These are phyloP conservation scores for Cladophialophora chaetospira DNA, from an alignment of 2,329 filamentous ascomycete genomes.

Conservation along the genomic window DNA sequence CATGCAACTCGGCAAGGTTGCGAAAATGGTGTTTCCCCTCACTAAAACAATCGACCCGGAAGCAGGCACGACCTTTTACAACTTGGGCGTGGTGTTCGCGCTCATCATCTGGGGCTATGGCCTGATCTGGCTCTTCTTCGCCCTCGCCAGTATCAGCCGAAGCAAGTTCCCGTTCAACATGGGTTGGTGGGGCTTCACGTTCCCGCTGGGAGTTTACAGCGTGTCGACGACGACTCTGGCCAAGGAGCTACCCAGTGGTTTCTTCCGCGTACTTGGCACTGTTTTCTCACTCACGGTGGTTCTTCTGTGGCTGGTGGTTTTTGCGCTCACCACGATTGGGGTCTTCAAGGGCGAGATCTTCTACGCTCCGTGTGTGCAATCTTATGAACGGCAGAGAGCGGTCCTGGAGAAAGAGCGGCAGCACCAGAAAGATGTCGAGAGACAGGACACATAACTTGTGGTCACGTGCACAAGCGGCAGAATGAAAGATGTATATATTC, in stretches of 20 bases:
- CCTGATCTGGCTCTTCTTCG: slow-evolving; percentile 44
- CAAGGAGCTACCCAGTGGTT: slow-evolving; percentile 54
- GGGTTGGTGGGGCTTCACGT: slow-evolving; percentile 64
- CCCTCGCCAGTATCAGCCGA: slow-evolving; percentile 38
- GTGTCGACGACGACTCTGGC: slow-evolving; percentile 46
- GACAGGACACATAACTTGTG: too few species aligned
- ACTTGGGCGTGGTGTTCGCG: slow-evolving; percentile 39
- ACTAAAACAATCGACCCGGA: slow-evolving; percentile 32
- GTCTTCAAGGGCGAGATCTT: too few species aligned
- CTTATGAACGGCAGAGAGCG: too few species aligned
- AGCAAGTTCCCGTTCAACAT: slow-evolving; percentile 60
- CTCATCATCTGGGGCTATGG: slow-evolving; percentile 44
- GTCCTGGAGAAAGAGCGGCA: too few species aligned
- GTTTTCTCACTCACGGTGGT: slow-evolving; percentile 56
- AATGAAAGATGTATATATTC: too few species aligned
- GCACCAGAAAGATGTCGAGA: too few species aligned
- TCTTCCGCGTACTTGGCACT: slow-evolving; percentile 60
- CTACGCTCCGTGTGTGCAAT: too few species aligned
- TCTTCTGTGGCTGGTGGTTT: slow-evolving; percentile 59
- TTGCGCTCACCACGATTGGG: too few species aligned
- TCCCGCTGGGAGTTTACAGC: slow-evolving; percentile 60
- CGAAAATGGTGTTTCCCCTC: slow-evolving; percentile 38
- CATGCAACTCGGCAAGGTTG: slow-evolving; percentile 55
- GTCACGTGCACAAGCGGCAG: too few species aligned
- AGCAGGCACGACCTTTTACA: slow-evolving; percentile 33